Evolutionary conservation across 1,284 basidiomycete genomes (phyloP).

Genomic region (Rhodotorula mucilaginosa): DNA sequence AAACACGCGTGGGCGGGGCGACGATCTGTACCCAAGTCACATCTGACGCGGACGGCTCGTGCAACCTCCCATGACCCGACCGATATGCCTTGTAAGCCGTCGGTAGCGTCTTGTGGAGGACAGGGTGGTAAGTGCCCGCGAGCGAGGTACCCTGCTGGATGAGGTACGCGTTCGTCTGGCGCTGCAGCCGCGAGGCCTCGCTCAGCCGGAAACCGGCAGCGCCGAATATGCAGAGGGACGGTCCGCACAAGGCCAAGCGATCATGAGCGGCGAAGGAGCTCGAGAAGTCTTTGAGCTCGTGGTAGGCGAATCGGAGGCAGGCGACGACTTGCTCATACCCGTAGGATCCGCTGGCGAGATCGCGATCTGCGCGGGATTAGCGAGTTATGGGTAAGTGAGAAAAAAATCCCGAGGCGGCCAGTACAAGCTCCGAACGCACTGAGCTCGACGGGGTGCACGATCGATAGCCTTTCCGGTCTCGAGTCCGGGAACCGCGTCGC

Average conservation of each 20-base stretch:
- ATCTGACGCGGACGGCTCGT: too few species aligned
- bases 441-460: not conserved
- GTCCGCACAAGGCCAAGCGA: not conserved
- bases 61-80: not conserved
- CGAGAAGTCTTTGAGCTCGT: not conserved
- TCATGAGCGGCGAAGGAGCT: not conserved
- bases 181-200: not conserved
- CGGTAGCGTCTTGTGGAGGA: not conserved
- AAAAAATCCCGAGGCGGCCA: too few species aligned
- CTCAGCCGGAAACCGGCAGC: not conserved
- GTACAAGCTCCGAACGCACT: not conserved
- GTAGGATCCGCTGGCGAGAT: conserved; percentile 1
- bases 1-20: too few species aligned
- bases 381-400: not conserved
- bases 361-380: not conserved
- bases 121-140: not conserved
- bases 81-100: not conserved
- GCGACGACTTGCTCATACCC: not conserved
- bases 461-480: not conserved
- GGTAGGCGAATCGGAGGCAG: not conserved
- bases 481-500: not conserved
- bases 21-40: too few species aligned
- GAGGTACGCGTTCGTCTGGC: not conserved
- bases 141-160: too few species aligned
- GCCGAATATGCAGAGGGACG: not conserved